Evolutionary conservation across 1,284 basidiomycete genomes (phyloP).

Genomic region (Vanrija humicola): DNA sequence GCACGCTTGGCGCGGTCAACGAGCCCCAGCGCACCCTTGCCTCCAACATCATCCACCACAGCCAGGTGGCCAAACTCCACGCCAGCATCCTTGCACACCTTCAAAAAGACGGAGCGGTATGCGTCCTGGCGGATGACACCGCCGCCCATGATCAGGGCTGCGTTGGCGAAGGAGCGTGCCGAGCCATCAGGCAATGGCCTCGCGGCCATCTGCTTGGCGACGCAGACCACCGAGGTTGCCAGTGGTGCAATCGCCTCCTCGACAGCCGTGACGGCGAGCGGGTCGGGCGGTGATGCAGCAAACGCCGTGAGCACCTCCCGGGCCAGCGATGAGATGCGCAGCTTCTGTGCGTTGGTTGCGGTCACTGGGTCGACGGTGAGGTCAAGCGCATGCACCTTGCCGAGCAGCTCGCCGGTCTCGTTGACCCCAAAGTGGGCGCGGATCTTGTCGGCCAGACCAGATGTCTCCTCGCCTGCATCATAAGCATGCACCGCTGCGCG

Average conservation of each 20-base stretch:
- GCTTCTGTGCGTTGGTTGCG: conserved; percentile 32
- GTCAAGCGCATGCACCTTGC: conserved; percentile 36
- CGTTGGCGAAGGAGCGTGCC: conserved; percentile 7
- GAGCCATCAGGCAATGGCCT: not conserved
- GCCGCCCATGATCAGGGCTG: conserved; percentile 26
- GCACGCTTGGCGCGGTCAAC: conserved; percentile 8
- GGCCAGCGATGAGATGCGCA: conserved; percentile 25
- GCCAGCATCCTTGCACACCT: conserved; percentile 15
- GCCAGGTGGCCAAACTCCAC: conserved; percentile 21
- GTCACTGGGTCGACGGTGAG: conserved; percentile 15
- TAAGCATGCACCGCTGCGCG: conserved; percentile 26
- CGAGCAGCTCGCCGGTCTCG: conserved; percentile 27
- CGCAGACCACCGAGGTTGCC: conserved; percentile 17
- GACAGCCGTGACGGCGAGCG: conserved; percentile 24
- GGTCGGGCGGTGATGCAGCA: conserved; percentile 16
- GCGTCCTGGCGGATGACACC: conserved; percentile 29
- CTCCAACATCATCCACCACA: conserved; percentile 30
- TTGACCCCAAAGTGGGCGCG: conserved; percentile 25
- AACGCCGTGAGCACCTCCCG: conserved; percentile 21
- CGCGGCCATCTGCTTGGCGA: conserved; percentile 19
- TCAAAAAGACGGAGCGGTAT: conserved; percentile 23
- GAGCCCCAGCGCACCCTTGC: conserved; percentile 25
- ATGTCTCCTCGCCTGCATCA: conserved; percentile 23
- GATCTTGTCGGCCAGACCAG: conserved; percentile 20
- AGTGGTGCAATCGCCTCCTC: conserved; percentile 16